Evolutionary conservation across 2,329 filamentous ascomycete species (phyloP).

Genomic region (Trichoderma guizhouense): DNA sequence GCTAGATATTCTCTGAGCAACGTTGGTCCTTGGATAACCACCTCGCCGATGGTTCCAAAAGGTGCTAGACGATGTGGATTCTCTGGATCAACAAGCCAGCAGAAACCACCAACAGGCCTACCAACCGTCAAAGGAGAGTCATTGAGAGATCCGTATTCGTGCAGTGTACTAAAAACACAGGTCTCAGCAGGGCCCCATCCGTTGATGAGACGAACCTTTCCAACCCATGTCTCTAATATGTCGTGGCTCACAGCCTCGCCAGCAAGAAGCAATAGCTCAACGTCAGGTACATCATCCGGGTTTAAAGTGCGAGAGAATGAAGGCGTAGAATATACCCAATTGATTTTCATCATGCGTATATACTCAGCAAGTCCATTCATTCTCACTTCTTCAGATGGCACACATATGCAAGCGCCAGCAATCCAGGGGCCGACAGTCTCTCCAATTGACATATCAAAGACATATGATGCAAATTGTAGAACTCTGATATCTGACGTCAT

Average conservation of each 20-base stretch:
- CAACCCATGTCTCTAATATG: slow-evolving; percentile 10
- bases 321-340: slow-evolving; percentile 14
- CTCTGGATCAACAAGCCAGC: slow-evolving; percentile 13
- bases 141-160: background rate
- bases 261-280: slow-evolving; percentile 9
- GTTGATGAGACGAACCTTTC: slow-evolving; percentile 11
- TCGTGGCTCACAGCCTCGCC: slow-evolving; percentile 11
- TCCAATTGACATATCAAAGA: slow-evolving; percentile 14
- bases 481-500: background rate
- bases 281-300: slow-evolving; percentile 6
- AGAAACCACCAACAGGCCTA: slow-evolving; percentile 11
- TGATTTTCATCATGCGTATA: background rate
- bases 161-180: slow-evolving; percentile 7
- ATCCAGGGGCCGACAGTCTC: slow-evolving; percentile 8
- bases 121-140: slow-evolving; percentile 13
- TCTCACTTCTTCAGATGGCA: slow-evolving; percentile 15
- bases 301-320: slow-evolving; percentile 22
- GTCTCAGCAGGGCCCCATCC: slow-evolving; percentile 18
- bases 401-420: slow-evolving; percentile 15
- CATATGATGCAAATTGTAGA: slow-evolving; percentile 18
- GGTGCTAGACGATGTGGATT: background rate
- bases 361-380: background rate
- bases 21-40: slow-evolving; percentile 14
- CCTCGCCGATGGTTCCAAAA: slow-evolving; percentile 1
- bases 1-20: slow-evolving; percentile 10